These are phyloP conservation scores for Chytriomyces sp. DNA, from an alignment of 192 early-diverging fungal genomes.

Conservation along the genomic window DNA sequence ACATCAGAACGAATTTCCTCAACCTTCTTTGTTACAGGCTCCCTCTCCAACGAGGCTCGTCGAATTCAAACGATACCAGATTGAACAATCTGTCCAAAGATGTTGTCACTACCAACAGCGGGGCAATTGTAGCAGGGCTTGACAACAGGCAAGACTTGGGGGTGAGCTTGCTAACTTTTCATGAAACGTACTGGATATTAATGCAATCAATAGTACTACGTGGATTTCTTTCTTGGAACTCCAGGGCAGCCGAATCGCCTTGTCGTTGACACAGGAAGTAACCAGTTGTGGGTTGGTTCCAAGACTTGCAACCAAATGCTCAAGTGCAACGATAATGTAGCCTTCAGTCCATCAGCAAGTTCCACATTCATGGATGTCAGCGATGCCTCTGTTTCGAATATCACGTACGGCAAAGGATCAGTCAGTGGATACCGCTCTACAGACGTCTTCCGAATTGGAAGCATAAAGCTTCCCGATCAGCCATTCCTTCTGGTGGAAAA, in stretches of 20 bases:
- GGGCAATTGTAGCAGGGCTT: neutral
- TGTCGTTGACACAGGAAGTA: slow-evolving; percentile 14
- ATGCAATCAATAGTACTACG: neutral
- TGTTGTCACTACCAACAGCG: neutral
- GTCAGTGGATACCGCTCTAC: neutral
- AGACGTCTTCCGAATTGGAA: neutral
- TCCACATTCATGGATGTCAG: slow-evolving; percentile 1
- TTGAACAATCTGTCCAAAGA: neutral
- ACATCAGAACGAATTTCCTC: too few relatives aligned
- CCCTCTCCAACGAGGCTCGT: too few relatives aligned
- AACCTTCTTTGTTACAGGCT: too few relatives aligned
- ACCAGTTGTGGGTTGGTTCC: slow-evolving; percentile 12
- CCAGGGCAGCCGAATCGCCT: neutral
- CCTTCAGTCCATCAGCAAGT: neutral
- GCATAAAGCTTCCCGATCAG: neutral
- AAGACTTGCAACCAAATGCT: neutral
- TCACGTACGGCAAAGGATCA: slow-evolving; percentile 25
- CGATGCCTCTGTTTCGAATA: neutral
- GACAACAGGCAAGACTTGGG: neutral
- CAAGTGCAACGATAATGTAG: slow-evolving; percentile 2
- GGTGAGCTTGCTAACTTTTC: neutral
- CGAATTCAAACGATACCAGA: too few relatives aligned
- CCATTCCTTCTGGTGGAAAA: slow-evolving; percentile 4
- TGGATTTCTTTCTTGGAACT: slow-evolving; percentile 9
- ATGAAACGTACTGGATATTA: neutral